Conservation (phyloP, 164 flowering plant species). For the Sedum album region DNA sequence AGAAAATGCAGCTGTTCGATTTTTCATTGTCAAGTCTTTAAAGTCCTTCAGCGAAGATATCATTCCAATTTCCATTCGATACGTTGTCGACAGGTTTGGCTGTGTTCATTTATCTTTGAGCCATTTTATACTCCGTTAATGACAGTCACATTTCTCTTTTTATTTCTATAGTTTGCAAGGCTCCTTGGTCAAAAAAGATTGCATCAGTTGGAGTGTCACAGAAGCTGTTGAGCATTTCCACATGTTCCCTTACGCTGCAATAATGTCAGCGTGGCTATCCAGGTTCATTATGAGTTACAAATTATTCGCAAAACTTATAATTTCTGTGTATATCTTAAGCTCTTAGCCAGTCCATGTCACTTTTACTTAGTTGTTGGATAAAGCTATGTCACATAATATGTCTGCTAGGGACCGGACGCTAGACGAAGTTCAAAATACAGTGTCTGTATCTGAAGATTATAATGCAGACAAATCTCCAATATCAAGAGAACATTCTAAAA, state of each 20-base stretch:
- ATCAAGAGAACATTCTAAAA: conserved; percentile 8
- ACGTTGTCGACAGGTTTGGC: conserved; percentile 53
- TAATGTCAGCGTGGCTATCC: conserved; percentile 42
- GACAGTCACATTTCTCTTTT: no score
- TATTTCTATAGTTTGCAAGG: conserved; percentile 54
- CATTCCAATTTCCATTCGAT: conserved; percentile 38
- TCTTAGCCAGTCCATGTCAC: no score
- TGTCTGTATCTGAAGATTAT: conserved; percentile 9
- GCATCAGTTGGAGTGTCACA: conserved; percentile 28
- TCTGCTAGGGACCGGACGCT: conserved; percentile 19
- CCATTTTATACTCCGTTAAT: no score
- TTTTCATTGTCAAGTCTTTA: conserved; percentile 57
- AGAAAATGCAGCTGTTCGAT: conserved; percentile 50
- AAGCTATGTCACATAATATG: neutral
- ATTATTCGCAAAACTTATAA: no score
- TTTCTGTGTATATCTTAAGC: no score
- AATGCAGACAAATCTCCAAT: conserved; percentile 8
- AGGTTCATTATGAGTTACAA: conserved; percentile 38
- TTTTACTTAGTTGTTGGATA: neutral
- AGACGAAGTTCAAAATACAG: conserved; percentile 11
- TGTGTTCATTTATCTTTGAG: neutral
- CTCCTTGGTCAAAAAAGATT: conserved; percentile 36
- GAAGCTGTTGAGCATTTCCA: conserved; percentile 58
- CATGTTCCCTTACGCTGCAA: conserved; percentile 57
- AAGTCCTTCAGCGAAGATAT: conserved; percentile 18